Conservation (phyloP, 73 alveolate genomes). For the Paramecium primaurelia region DNA sequence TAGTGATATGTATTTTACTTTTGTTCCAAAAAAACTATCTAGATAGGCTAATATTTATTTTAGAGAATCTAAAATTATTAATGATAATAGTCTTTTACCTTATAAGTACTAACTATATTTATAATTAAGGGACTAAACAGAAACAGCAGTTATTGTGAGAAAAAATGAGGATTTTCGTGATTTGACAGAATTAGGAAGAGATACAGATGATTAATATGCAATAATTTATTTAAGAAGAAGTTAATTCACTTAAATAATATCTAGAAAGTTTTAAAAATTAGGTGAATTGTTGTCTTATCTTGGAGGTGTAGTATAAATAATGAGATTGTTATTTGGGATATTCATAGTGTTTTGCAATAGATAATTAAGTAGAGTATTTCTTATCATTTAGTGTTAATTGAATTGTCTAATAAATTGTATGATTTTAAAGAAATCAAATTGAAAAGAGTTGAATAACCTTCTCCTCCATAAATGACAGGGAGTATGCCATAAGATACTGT, state of each 20-base stretch:
- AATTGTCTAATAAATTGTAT: background rate
- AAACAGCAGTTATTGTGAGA: background rate
- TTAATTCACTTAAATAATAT: background rate
- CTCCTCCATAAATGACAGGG: background rate
- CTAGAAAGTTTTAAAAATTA: background rate
- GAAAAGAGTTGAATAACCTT: background rate
- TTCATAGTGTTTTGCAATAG: background rate
- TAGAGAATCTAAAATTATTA: background rate
- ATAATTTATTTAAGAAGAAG: slow-evolving; percentile 14
- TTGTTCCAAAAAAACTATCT: background rate
- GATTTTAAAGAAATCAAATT: background rate
- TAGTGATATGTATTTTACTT: slow-evolving; percentile 18
- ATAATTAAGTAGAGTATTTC: background rate
- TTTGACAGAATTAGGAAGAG: slow-evolving; percentile 36
- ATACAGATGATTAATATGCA: slow-evolving; percentile 12
- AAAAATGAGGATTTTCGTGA: background rate
- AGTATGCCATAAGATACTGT: background rate
- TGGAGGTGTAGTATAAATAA: slow-evolving; percentile 1
- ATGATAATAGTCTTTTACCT: background rate
- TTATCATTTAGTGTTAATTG: background rate
- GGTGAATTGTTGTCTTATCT: slow-evolving; percentile 26
- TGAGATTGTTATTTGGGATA: background rate
- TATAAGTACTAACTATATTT: background rate
- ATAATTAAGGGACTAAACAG: background rate
- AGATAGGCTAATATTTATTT: background rate